A percentile compares a stretch with the other conserved stretches of the same genome.
These are phyloP conservation scores for Eucommia ulmoides DNA, from an alignment of 257 asterid species.

Conservation along the genomic window DNA sequence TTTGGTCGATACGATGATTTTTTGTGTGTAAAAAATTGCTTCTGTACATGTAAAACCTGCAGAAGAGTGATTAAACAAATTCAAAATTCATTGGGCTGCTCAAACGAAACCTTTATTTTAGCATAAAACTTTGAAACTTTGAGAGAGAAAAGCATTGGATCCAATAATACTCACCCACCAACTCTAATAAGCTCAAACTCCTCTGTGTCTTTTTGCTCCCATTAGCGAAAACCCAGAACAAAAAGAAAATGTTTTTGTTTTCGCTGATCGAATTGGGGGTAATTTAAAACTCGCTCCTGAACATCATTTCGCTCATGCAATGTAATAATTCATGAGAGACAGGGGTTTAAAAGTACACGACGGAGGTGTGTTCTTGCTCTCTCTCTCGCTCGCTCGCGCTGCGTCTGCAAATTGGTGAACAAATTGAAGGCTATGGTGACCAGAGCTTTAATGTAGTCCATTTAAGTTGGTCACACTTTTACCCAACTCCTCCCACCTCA, in stretches of 20 bases:
- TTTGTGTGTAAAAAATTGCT: neutral
- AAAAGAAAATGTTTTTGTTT: neutral
- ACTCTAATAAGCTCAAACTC: neutral
- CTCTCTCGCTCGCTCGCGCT: neutral
- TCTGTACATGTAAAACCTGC: too few species aligned
- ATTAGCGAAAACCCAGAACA: neutral
- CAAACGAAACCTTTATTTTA: slow-evolving; percentile 2
- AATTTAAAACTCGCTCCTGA: too few species aligned
- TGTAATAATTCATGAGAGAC: neutral
- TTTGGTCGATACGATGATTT: slow-evolving; percentile 10
- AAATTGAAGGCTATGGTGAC: slow-evolving; percentile 5
- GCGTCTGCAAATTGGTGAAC: slow-evolving; percentile 6
- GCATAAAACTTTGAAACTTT: neutral
- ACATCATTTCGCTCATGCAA: too few species aligned
- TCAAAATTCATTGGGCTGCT: slow-evolving; percentile 7
- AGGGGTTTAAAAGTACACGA: neutral
- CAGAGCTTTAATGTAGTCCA: neutral
- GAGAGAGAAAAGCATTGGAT: slow-evolving; percentile 13
- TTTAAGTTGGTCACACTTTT: neutral
- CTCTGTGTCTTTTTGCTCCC: neutral
- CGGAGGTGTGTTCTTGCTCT: neutral
- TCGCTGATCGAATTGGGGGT: too few species aligned
- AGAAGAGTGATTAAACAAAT: slow-evolving; percentile 5
- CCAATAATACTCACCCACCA: slow-evolving; percentile 5
- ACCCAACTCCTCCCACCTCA: too few species aligned